Evolutionary conservation across 345 rosid genomes (phyloP).

Genomic region (Laguncularia racemosa): DNA sequence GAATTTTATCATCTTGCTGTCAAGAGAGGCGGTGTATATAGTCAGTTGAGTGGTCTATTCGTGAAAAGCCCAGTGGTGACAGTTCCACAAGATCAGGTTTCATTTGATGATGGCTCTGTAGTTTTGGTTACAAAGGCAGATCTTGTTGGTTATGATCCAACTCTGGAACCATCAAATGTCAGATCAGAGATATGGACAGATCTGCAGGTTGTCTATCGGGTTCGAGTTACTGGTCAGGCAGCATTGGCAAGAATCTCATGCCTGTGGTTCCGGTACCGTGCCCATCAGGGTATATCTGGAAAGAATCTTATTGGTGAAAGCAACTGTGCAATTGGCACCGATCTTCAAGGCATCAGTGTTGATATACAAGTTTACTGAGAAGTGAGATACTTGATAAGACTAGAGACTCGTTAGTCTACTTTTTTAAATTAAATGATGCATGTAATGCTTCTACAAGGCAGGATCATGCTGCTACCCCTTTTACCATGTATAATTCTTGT

Average conservation of each 20-base stretch:
- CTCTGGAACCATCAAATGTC: constrained; percentile 18
- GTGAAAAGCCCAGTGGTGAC: constrained; percentile 16
- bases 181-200: constrained; percentile 56
- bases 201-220: constrained; percentile 55
- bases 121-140: constrained; percentile 82
- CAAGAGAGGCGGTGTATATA: constrained; percentile 18
- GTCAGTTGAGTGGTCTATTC: constrained; percentile 18
- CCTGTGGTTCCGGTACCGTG: constrained; percentile 53
- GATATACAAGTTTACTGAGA: constrained; percentile 77
- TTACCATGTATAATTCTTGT: neutral
- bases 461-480: neutral
- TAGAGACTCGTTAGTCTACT: neutral
- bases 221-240: constrained; percentile 54
- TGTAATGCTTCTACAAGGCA: constrained; percentile 14
- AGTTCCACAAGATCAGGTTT: constrained; percentile 28
- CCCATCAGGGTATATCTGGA: constrained; percentile 43
- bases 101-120: constrained; percentile 75
- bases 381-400: neutral
- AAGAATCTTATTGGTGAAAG: constrained; percentile 28
- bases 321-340: constrained; percentile 24
- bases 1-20: constrained; percentile 55
- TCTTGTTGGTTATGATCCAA: constrained; percentile 61
- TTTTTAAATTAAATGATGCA: neutral
- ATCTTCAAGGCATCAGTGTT: constrained; percentile 61
- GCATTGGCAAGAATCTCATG: constrained; percentile 73